Base-by-base conservation (phyloP, 2,329 filamentous ascomycete genomes). In the Exophiala calicioides region DNA sequence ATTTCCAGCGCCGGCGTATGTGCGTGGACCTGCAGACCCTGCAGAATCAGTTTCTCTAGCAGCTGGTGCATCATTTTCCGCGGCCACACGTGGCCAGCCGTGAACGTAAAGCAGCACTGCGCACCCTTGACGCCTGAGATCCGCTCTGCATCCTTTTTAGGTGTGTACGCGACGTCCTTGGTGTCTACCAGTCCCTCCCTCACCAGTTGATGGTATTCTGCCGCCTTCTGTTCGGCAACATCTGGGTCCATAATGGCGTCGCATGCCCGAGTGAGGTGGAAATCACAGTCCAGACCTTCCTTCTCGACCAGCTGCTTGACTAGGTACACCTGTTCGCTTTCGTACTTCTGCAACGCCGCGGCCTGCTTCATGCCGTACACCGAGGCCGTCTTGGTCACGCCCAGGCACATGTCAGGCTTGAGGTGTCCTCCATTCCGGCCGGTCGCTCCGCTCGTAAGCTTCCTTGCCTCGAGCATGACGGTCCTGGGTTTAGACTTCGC, bases 1-100 rank as follows among this genome's bases (percentile, higher is more conserved):
- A 70, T 53, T 10, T 23, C 16, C 8, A n/a, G 13, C 16, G 30
- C 77, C 2, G 72, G 67, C 1, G 77, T 80, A 51, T 70, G 64
- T 0, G 77, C 78, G 56, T 81, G 77, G 26, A 81, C 55, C 48
- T 78, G 75, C 5, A 79, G 56, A 0, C 74, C 74, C 20, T 58
- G 62, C 13, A 71, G 65, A 5, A 77, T 60, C 0, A 88, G 74
- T 6, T 70, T 65, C 61, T 87, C 80, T 0, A 95, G 69, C 0
- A 90, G 74, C 66, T 81, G 84, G 1, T 81, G 72, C 2, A 94
- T 82, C n/a, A 94, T 78, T 68, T 91, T 94, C 67, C 94, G 94
- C 0, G 89, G 88, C 65, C 65, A 69, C n/a, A 68, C 56, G 33
- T 60, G 60, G 1, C 56, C 64, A 5, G 65, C 59, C 1, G 57